Base-by-base conservation (phyloP, 179 eudicot species). In the Gypsophila paniculata region DNA sequence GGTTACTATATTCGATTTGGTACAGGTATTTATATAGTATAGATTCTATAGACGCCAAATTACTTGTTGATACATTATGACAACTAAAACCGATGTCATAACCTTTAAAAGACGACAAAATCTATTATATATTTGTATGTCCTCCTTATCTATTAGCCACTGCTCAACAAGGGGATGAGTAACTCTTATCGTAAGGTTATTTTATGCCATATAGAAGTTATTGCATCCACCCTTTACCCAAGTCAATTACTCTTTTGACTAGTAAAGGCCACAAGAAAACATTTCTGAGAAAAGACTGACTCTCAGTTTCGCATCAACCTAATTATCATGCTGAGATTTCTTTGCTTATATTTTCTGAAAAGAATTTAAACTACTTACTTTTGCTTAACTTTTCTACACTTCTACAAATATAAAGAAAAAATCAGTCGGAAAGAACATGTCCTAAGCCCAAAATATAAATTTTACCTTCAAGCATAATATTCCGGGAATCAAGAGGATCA, bases 401-500 rank as follows among this genome's bases (percentile, higher is more conserved):
- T 46, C 52, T 0, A 0, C 0, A 46, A 46, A 46, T 10, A 10
- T 4, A 10, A 46, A 46, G 15, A 13, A 46, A 46, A 46, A 46
- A 46, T n/a, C 21, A 65, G 70, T 48, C 22, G 21, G 22, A 14
- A 26, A 46, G 57, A 25, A 19, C 68, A 64, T 21, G 26, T 15
- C 17, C 26, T 19, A 49, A 46, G 19, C 21, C 19, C 51, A 61
- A 71, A 19, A 70, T 10, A 63, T 58, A 54, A n/a, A 64, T 48
- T 68, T 14, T 70, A 94, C 99, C 99, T 94, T 94, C 97, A 72
- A 94, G 88, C 95, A 94, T 69, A 60, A 92, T 92, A 77, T 94
- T 94, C 78, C 97, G 85, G 59, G 90, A 66, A 90, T 94, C 93
- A 65, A 94, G 96, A 72, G 99, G 99, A 82, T 94, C 97, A 69